phyloP scores from a whole-genome alignment of 257 asterid genomes.

The Lithospermum erythrorhizon region DNA sequence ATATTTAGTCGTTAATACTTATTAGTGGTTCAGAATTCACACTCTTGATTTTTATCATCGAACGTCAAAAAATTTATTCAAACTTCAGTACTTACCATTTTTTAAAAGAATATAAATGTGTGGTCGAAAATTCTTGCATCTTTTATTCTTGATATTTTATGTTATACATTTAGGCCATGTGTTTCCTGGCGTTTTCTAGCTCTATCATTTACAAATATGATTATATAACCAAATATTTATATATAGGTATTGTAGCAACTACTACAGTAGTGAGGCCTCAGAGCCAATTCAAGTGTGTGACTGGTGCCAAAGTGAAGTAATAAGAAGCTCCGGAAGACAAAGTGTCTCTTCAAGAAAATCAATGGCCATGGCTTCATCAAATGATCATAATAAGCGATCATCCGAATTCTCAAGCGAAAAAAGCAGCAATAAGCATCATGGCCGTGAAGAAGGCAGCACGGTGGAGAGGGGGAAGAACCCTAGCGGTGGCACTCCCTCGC shows the following conservation, averaged over 20 bases:
- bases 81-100: too few species aligned
- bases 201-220: background rate
- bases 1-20: too few species aligned
- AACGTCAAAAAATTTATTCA: too few species aligned
- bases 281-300: conserved; percentile 59
- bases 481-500: conserved; percentile 36
- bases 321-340: conserved; percentile 20
- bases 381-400: background rate
- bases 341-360: conserved; percentile 19
- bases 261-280: conserved; percentile 53
- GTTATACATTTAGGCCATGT: too few species aligned
- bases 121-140: too few species aligned
- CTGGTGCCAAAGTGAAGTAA: conserved; percentile 77
- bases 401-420: conserved; percentile 58
- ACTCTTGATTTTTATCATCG: too few species aligned
- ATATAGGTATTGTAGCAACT: conserved; percentile 82
- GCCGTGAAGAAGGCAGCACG: conserved; percentile 30
- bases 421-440: conserved; percentile 52
- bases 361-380: background rate
- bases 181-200: background rate
- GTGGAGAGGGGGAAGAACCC: conserved; percentile 46
- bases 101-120: too few species aligned
- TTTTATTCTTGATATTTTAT: too few species aligned
- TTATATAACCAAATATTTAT: background rate
- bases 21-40: too few species aligned